Conservation (phyloP, 148 eudicot species). For the Camellia lanceoleosa region DNA sequence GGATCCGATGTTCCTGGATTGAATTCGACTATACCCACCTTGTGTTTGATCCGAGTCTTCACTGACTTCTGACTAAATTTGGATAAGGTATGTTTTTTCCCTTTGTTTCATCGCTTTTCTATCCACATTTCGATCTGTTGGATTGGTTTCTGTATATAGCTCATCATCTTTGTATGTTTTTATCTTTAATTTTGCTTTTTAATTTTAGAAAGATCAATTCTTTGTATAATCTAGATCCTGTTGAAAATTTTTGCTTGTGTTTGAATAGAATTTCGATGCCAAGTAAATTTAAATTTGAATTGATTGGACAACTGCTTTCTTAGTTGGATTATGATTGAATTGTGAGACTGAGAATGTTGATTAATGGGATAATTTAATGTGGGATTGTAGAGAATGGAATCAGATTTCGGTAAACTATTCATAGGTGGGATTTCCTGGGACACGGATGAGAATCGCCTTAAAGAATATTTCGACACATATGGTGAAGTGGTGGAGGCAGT, state of each 20-base stretch:
- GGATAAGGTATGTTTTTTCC: constrained; percentile 20
- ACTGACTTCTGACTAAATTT: constrained; percentile 44
- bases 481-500: constrained; percentile 82
- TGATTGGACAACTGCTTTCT: neutral
- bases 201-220: neutral
- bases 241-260: neutral
- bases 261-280: constrained; percentile 9
- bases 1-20: constrained; percentile 58
- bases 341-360: neutral
- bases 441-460: constrained; percentile 79
- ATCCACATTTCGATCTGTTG: constrained; percentile 23
- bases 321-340: neutral
- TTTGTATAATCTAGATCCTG: constrained; percentile 1
- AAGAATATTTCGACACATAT: constrained; percentile 67
- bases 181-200: neutral
- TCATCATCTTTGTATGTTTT: neutral
- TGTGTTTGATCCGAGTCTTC: constrained; percentile 39
- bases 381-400: constrained; percentile 63
- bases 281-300: constrained; percentile 11
- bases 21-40: constrained; percentile 36
- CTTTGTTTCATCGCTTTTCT: constrained; percentile 16
- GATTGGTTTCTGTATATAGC: constrained; percentile 17
- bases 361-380: constrained; percentile 14
- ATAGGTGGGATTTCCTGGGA: constrained; percentile 96
- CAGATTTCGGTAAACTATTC: constrained; percentile 77